Conservation (phyloP, 2,329 filamentous ascomycete species). For the Tolypocladium nubicola region DNA sequence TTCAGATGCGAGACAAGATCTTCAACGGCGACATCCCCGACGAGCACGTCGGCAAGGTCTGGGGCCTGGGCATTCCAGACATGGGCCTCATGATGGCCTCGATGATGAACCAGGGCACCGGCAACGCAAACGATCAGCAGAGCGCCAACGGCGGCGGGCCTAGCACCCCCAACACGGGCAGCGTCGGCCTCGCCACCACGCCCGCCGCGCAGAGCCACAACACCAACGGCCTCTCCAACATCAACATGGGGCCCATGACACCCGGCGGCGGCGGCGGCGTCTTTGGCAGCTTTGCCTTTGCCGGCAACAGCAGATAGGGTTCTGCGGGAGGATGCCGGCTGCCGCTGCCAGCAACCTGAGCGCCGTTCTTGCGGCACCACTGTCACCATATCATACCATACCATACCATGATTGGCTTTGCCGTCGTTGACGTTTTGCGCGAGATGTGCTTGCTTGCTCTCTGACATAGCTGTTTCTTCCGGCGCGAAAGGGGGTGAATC, state of each 20-base stretch:
- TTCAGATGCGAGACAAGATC: constrained; percentile 80
- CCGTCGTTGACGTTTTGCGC: not conserved
- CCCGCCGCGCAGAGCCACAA: constrained; percentile 41
- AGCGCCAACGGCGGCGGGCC: constrained; percentile 30
- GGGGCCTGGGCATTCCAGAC: constrained; percentile 74
- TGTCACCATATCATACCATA: not conserved
- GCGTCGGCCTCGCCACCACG: constrained; percentile 35
- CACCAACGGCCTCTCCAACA: constrained; percentile 43
- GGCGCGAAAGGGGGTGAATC: not conserved
- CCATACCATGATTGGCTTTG: not conserved
- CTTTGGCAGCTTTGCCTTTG: constrained; percentile 62
- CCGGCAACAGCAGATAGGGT: constrained; percentile 24
- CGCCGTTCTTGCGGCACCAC: not conserved
- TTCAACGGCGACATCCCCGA: constrained; percentile 74
- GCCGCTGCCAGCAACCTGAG: not conserved
- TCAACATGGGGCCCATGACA: constrained; percentile 63
- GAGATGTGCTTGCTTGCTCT: too few species aligned
- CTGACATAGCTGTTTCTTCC: not conserved
- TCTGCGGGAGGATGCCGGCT: not conserved
- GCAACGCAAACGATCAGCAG: constrained; percentile 29
- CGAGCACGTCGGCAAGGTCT: constrained; percentile 82
- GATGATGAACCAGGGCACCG: constrained; percentile 21
- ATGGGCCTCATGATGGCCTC: constrained; percentile 29
- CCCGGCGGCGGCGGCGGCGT: constrained; percentile 65
- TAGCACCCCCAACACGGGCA: constrained; percentile 60